A percentile compares a stretch with the other conserved stretches of the same genome.
phyloP scores from a whole-genome alignment of 768 basidiomycete species.

The Termitomyces sp. region DNA sequence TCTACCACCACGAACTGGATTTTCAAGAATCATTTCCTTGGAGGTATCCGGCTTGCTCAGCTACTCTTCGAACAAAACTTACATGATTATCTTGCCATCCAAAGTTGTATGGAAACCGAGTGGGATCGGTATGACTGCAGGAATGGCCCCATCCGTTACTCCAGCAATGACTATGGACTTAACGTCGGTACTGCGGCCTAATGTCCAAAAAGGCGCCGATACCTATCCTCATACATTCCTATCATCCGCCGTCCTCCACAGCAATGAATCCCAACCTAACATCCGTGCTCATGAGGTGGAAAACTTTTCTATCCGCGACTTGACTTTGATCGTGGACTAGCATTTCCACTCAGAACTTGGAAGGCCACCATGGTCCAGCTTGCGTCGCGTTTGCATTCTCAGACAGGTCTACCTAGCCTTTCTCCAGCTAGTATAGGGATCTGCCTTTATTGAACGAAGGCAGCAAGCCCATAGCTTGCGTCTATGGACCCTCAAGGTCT shows the following conservation, averaged over 20 bases:
- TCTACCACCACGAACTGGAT: too few relatives aligned
- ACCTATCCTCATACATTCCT: too few relatives aligned
- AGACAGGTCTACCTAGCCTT: neutral
- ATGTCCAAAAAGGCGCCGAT: too few relatives aligned
- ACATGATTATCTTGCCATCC: too few relatives aligned
- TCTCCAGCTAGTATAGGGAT: neutral
- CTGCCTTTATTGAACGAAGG: neutral
- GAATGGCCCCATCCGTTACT: neutral
- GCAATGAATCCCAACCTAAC: neutral
- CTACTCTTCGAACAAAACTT: too few relatives aligned
- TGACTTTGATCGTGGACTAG: neutral
- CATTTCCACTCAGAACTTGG: neutral
- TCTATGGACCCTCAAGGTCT: neutral
- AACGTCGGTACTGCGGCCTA: too few relatives aligned
- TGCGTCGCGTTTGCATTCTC: neutral
- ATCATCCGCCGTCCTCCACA: neutral
- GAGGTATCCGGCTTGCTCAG: too few relatives aligned
- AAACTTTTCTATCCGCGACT: neutral
- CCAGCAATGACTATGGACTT: too few relatives aligned
- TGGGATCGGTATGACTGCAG: too few relatives aligned
- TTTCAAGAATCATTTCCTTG: too few relatives aligned
- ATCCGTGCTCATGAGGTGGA: neutral
- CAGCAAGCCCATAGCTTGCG: neutral
- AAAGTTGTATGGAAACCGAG: too few relatives aligned
- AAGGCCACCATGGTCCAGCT: neutral